Evolutionary conservation across 73 alveolate species (phyloP).

Genomic region (Tetrahymena thermophila): DNA sequence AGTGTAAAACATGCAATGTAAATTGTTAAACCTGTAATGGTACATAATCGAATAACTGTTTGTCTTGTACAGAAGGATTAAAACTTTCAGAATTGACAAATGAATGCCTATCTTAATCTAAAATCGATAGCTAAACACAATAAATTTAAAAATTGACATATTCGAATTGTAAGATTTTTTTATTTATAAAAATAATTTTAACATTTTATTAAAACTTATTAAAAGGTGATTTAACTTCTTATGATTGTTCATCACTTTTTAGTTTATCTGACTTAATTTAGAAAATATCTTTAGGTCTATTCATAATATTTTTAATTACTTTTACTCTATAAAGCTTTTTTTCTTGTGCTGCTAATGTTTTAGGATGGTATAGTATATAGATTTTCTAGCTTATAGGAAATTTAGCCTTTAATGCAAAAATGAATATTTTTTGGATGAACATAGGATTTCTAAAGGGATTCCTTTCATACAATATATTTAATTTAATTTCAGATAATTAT

Average conservation of each 20-base stretch:
- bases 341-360: background rate
- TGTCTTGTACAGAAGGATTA: background rate
- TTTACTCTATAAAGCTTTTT: background rate
- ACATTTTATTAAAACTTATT: no score
- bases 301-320: no score
- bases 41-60: background rate
- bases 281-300: background rate
- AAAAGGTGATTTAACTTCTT: background rate
- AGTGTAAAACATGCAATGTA: background rate
- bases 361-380: background rate
- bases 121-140: background rate
- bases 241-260: background rate
- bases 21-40: background rate
- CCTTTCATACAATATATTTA: no score
- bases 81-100: background rate
- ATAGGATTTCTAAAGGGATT: background rate
- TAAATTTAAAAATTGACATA: background rate
- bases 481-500: no score
- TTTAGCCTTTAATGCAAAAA: background rate
- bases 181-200: background rate
- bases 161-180: background rate
- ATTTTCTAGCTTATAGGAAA: background rate
- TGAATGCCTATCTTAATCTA: background rate
- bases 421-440: background rate
- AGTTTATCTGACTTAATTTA: background rate